phyloP scores from a whole-genome alignment of 495 filamentous ascomycete species.

The Penicillium pancosmium region DNA sequence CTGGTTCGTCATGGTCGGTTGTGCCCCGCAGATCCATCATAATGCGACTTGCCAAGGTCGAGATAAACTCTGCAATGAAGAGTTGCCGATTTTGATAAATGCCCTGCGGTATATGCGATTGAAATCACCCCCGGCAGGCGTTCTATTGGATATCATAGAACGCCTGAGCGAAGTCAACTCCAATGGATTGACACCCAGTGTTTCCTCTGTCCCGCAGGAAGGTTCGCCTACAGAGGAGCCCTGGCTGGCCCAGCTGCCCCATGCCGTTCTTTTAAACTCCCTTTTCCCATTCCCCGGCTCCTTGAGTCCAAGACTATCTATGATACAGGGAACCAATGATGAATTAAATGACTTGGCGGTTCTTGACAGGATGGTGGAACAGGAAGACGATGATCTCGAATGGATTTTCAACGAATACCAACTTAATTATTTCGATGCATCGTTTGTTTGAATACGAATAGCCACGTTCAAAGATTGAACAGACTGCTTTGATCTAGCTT shows the following conservation, averaged over 20 bases:
- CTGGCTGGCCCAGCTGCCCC: neutral
- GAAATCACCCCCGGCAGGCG: slow-evolving; percentile 9
- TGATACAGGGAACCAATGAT: slow-evolving; percentile 4
- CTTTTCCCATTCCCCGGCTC: slow-evolving; percentile 8
- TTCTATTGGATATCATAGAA: slow-evolving; percentile 11
- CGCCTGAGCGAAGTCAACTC: neutral
- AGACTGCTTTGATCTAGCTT: no score
- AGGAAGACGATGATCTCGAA: slow-evolving; percentile 13
- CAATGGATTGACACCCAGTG: neutral
- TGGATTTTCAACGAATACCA: slow-evolving; percentile 18
- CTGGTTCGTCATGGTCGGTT: slow-evolving; percentile 18
- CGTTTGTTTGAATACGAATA: neutral
- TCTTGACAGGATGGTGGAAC: slow-evolving; percentile 8
- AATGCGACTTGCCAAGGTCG: slow-evolving; percentile 5
- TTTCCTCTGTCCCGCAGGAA: neutral
- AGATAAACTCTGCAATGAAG: slow-evolving; percentile 9
- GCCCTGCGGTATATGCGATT: slow-evolving; percentile 5
- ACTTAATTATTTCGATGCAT: slow-evolving; percentile 8
- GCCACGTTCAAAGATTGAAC: no score
- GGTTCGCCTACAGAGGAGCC: neutral
- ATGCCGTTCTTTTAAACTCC: neutral
- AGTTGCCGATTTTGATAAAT: slow-evolving; percentile 7
- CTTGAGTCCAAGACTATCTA: slow-evolving; percentile 4
- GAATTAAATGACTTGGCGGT: neutral
- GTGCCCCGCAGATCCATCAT: slow-evolving; percentile 14